phyloP scores from a whole-genome alignment of 345 rosid genomes.

The Geranium brycei region DNA sequence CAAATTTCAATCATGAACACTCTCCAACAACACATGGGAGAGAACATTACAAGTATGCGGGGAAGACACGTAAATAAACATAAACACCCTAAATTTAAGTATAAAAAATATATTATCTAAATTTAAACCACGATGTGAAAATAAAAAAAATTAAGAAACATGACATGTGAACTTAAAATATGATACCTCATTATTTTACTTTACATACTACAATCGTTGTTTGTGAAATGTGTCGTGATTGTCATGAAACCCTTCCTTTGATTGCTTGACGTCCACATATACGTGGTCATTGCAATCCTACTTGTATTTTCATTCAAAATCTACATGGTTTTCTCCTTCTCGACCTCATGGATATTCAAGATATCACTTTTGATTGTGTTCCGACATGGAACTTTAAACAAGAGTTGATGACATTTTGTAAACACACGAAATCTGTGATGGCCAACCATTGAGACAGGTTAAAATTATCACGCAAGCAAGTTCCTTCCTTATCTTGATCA shows the following conservation, averaged over 20 bases:
- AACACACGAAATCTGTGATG: constrained; percentile 1
- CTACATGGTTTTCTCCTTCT: background rate
- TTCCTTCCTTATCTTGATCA: constrained; percentile 1
- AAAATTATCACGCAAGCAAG: constrained; percentile 1
- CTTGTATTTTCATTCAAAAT: background rate
- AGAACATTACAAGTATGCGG: too few relatives aligned
- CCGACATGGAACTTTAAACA: background rate
- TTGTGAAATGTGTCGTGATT: background rate
- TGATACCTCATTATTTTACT: background rate
- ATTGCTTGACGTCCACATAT: constrained; percentile 5
- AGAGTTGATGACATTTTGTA: background rate
- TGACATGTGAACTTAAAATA: too few relatives aligned
- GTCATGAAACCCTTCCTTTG: constrained; percentile 4
- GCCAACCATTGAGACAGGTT: constrained; percentile 1
- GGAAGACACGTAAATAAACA: too few relatives aligned
- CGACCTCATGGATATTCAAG: constrained; percentile 1
- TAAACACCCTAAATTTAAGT: too few relatives aligned
- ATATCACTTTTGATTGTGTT: constrained; percentile 5
- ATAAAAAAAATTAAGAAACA: too few relatives aligned
- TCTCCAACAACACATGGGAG: too few relatives aligned
- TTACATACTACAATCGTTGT: background rate
- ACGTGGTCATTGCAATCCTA: background rate
- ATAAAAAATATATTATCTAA: too few relatives aligned
- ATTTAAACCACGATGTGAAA: too few relatives aligned
- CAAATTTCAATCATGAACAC: too few relatives aligned